Evolutionary conservation across 805 yeast genomes (phyloP), one percentile per base, ranked within the genome.

Genomic region (Teunomyces funiuensis): DNA sequence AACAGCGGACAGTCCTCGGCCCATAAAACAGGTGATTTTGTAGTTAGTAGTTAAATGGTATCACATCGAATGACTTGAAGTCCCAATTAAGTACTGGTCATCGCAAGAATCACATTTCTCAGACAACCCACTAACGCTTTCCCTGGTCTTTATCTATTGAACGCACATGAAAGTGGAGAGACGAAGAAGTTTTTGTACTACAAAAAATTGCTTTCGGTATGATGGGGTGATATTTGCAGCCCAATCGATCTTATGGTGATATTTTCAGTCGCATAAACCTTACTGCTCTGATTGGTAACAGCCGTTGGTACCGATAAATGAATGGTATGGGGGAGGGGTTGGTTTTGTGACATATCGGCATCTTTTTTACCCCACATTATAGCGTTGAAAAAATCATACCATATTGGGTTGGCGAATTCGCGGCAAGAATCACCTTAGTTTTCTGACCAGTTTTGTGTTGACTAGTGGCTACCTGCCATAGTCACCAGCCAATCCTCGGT

Each of bases 351-450:
- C 25, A 22, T 11, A 6, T 6, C 25, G 25, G 20, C 23, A 17
- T 30, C 11, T 10, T 8, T n/a, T 31, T 31, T 31, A 31, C 34
- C 34, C 34, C 34, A 31, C 23, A 31, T 31, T 19, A n/a, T 31
- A 8, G 7, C 25, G 22, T 13, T n/a, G 13, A 20, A 16, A 8
- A 16, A 30, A 20, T 30, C 34, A 30, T 15, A 30, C 34, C 13
- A 15, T 22, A n/a, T 16, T 15, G 18, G 15, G 20, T 13, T 15
- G 18, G 5, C 11, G n/a, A n/a, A 17, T 17, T 15, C 34, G 18
- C 34, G 34, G 34, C 20, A 13, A 11, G 18, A n/a, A 11, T 9
- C 9, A 22, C 25, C 10, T 22, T 22, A 22, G 25, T 22, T 11
- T 6, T 3, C 9, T 6, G 10, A 8, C 10, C 10, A 22, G 9